These are phyloP conservation scores for Plasmodium cynomolgi DNA, from an alignment of 169 alveolate species.

Conservation along the genomic window DNA sequence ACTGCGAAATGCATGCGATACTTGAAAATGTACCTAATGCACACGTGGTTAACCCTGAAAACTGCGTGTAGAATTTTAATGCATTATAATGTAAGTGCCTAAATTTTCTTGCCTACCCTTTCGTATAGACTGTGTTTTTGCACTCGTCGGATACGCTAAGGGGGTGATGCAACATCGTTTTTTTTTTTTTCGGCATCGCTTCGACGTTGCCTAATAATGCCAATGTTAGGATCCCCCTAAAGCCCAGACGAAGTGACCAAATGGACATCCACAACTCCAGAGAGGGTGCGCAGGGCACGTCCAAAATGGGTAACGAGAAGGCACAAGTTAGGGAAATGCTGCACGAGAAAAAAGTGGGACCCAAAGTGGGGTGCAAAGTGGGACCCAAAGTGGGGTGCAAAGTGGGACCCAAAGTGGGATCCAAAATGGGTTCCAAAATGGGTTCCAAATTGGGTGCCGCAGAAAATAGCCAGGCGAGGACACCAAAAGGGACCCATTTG, in stretches of 20 bases:
- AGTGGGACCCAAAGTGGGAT: background rate
- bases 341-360: background rate
- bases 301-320: background rate
- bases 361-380: background rate
- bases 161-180: background rate
- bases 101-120: background rate
- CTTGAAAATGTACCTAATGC: background rate
- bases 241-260: background rate
- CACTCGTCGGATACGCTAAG: background rate
- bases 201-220: background rate
- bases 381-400: background rate
- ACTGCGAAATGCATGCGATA: background rate
- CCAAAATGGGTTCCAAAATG: background rate
- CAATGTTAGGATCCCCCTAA: background rate
- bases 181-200: background rate
- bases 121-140: background rate
- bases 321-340: background rate
- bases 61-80: background rate
- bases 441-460: background rate
- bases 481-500: background rate
- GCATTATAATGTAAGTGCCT: background rate
- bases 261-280: conserved; percentile 3
- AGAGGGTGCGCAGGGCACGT: background rate
- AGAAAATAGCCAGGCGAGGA: background rate
- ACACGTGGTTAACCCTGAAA: background rate